Evolutionary conservation across 805 yeast genomes (phyloP).

Genomic region (Starmera amethionina): DNA sequence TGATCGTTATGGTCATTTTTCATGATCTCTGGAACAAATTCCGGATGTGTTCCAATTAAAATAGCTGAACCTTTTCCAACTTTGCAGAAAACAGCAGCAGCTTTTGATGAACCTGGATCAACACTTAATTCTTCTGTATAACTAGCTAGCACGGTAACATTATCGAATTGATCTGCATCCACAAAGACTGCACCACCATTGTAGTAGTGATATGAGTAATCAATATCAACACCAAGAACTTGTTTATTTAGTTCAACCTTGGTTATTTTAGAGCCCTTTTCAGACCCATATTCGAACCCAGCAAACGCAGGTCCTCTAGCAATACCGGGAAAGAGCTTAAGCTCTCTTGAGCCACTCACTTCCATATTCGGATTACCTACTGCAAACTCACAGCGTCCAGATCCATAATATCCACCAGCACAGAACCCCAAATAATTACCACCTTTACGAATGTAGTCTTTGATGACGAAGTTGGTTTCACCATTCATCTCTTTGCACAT

Average conservation of each 20-base stretch:
- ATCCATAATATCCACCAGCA: slow-evolving; percentile 89
- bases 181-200: slow-evolving; percentile 90
- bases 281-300: slow-evolving; percentile 75
- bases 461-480: slow-evolving; percentile 48
- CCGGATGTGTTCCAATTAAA: slow-evolving; percentile 85
- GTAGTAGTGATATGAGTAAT: slow-evolving; percentile 37
- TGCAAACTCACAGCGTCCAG: slow-evolving; percentile 73
- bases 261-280: slow-evolving; percentile 63
- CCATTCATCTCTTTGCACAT: slow-evolving; percentile 68
- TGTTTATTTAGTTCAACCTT: slow-evolving; percentile 29
- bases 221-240: slow-evolving; percentile 20
- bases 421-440: slow-evolving; percentile 85
- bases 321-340: slow-evolving; percentile 72
- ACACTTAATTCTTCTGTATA: slow-evolving; percentile 53
- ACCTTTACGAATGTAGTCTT: slow-evolving; percentile 61
- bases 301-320: slow-evolving; percentile 73
- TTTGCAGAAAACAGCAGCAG: slow-evolving; percentile 63
- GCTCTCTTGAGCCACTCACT: slow-evolving; percentile 79
- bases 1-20: slow-evolving; percentile 21
- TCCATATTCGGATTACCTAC: slow-evolving; percentile 61
- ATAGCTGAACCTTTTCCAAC: slow-evolving; percentile 72
- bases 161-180: slow-evolving; percentile 50
- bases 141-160: slow-evolving; percentile 65
- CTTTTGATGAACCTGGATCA: slow-evolving; percentile 27
- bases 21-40: slow-evolving; percentile 53